Evolutionary conservation across 2,329 filamentous ascomycete species (phyloP).

Genomic region (Aspergillus ochraceus): DNA sequence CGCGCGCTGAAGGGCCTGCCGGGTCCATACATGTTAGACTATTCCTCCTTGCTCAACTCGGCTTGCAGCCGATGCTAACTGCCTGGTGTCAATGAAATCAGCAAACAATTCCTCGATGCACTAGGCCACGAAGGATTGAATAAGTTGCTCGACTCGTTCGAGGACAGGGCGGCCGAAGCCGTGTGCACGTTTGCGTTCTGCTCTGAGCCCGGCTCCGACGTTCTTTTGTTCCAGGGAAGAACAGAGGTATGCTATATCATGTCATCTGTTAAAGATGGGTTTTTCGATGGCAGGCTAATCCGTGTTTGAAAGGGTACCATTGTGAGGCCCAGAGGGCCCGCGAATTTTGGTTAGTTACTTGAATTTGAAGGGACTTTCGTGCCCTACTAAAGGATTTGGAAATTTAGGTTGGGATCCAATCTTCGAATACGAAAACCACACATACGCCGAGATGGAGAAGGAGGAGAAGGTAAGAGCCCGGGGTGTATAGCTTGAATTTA

Average conservation of each 20-base stretch:
- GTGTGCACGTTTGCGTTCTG: constrained; percentile 96
- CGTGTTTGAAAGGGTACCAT: constrained; percentile 64
- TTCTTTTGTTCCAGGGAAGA: constrained; percentile 86
- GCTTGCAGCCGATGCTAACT: constrained; percentile 9
- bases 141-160: constrained; percentile 82
- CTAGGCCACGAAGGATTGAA: constrained; percentile 85
- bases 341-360: constrained; percentile 71
- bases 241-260: constrained; percentile 62
- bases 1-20: constrained; percentile 87
- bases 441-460: constrained; percentile 94
- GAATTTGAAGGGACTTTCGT: constrained; percentile 10
- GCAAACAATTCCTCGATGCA: constrained; percentile 89
- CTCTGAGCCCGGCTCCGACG: constrained; percentile 77
- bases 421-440: constrained; percentile 90
- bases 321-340: constrained; percentile 77
- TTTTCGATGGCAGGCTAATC: not conserved
- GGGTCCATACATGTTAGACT: constrained; percentile 83
- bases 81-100: constrained; percentile 36
- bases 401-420: constrained; percentile 86
- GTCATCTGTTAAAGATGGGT: not conserved
- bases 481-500: not conserved
- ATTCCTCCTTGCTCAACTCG: constrained; percentile 24
- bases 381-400: not conserved
- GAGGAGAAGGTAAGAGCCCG: constrained; percentile 71
- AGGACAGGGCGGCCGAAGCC: constrained; percentile 87